Conservation (phyloP, 305 asterid genomes). For the Solanum hybrid region DNA sequence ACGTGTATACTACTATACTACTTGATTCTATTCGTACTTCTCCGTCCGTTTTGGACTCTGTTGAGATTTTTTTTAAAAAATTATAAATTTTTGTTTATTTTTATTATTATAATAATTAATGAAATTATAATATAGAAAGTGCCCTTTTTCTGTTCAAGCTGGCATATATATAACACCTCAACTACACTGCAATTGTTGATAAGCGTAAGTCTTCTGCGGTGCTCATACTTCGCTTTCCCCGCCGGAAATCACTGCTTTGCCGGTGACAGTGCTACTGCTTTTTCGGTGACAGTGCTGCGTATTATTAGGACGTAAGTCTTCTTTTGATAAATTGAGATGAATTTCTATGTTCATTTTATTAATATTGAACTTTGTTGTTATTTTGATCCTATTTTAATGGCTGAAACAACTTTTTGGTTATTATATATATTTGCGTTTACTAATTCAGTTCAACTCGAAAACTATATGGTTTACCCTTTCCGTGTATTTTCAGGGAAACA, state of each 20-base stretch:
- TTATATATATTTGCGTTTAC: not conserved
- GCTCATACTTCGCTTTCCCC: constrained; percentile 20
- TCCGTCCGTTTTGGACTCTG: not conserved
- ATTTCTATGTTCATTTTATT: not conserved
- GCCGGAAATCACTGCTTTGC: not conserved
- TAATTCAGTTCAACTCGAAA: not conserved
- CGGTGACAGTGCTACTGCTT: not conserved
- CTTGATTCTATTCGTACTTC: not conserved
- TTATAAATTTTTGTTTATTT: not conserved
- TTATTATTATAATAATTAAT: not conserved
- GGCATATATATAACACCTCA: constrained; percentile 13
- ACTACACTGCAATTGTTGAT: constrained; percentile 17
- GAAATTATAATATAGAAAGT: not conserved
- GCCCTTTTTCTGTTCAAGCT: not conserved
- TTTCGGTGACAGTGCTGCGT: not conserved
- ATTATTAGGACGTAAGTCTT: not conserved
- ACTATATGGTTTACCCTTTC: not conserved
- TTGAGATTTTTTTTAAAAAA: not conserved
- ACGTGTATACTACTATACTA: not conserved
- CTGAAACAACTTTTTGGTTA: not conserved
- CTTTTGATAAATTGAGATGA: not conserved
- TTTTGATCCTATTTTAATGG: constrained; percentile 52
- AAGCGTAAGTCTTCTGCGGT: constrained; percentile 28
- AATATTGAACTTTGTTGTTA: constrained; percentile 19
- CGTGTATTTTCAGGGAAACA: constrained; percentile 2